Base-by-base conservation (phyloP, 371 early-diverging fungal genomes). In the Saksenaea oblongispora region DNA sequence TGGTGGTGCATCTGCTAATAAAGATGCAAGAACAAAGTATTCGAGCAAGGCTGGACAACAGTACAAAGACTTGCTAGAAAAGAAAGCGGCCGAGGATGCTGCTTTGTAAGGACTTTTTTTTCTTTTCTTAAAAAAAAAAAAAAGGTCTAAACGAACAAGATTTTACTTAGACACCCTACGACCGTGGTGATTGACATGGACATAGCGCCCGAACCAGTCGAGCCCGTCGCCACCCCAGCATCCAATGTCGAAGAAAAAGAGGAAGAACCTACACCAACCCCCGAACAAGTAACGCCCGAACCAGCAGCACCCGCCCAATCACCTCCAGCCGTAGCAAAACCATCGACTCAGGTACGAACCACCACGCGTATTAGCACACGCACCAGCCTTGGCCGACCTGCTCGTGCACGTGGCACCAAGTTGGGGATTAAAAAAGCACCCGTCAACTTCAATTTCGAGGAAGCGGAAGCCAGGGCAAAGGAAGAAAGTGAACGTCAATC, bases 381-480 rank as follows among this genome's bases (percentile, higher is more conserved):
- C 4, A 51, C 78, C 65, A 54, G 72, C 62, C 37, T 76, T 63
- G 55, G 74, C 65, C 24, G 67, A 65, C 69, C 75, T 15, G 70
- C 73, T 27, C 78, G 78, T 1, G 62, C 75, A 56, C 90, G 89
- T 70, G 67, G 88, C n/a, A 89, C 89, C 67, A 91, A 89, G 61
- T 77, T 94, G 14, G 95, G 95, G 10, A 89, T 90, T 31, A 92
- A 91, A 71, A 92, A 91, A 62, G 90, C 89, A 47, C 75, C 79
- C 13, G 84, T 87, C 28, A 90, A 90, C 34, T 82, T 89, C 66
- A 92, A 92, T 73, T 97, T 97, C 83, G 98, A 95, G 55, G 95
- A 91, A 67, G 95, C 93, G 2, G 96, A 94, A 64, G 91, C 94
- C 13, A 84, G 86, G 31, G 98, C 97, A 3, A 93, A 92, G 67